Conservation (phyloP, 1,284 basidiomycete species). For the Sporisorium exsertum region DNA sequence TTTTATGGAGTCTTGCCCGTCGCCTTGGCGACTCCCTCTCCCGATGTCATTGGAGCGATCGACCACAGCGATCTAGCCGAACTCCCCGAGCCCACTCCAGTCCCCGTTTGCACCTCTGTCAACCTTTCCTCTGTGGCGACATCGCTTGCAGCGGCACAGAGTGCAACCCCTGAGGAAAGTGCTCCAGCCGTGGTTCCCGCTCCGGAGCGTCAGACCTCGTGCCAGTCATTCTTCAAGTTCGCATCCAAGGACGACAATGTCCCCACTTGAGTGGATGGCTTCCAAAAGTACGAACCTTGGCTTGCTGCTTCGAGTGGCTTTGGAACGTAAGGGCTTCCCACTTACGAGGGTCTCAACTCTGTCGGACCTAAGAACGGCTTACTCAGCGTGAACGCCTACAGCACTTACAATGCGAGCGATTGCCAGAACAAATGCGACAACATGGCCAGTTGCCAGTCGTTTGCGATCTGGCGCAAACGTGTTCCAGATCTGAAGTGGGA, state of each 20-base stretch:
- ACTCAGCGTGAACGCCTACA: conserved; percentile 2
- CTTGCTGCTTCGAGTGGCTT: neutral
- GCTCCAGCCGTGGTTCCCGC: neutral
- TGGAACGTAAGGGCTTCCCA: neutral
- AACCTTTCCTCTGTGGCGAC: neutral
- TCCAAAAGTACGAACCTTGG: neutral
- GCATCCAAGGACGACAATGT: neutral
- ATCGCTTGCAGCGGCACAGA: neutral
- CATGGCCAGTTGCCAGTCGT: neutral
- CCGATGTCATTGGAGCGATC: neutral
- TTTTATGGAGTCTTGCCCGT: neutral
- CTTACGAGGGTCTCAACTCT: conserved; percentile 1
- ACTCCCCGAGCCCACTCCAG: neutral
- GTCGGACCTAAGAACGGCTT: conserved; percentile 10
- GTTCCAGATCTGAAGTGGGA: neutral
- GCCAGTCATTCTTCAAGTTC: neutral
- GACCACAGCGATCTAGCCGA: neutral
- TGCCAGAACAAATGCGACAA: neutral
- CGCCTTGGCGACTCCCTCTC: neutral
- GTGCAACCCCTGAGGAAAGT: neutral
- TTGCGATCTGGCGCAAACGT: conserved; percentile 7
- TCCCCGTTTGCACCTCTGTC: neutral
- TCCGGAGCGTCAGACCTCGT: neutral
- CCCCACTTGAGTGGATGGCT: neutral
- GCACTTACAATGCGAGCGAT: neutral